phyloP scores from a whole-genome alignment of 352 stramenopile species.

The Phytophthora megakarya region DNA sequence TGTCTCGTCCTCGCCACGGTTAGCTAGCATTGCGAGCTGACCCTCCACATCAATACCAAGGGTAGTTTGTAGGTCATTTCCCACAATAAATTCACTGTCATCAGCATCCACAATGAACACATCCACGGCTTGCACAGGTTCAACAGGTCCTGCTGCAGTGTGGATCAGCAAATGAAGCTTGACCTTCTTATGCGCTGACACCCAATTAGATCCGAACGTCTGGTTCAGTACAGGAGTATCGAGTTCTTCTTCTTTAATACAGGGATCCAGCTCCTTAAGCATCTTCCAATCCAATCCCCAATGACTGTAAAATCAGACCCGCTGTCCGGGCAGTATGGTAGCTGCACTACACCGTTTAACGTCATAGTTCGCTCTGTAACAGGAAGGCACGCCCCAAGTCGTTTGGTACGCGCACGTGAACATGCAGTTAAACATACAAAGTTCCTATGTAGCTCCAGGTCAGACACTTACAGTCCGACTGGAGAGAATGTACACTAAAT shows the following conservation, averaged over 20 bases:
- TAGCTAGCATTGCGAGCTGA: constrained; percentile 16
- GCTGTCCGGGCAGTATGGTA: constrained; percentile 17
- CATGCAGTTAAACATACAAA: no score
- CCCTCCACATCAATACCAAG: constrained; percentile 23
- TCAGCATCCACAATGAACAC: background rate
- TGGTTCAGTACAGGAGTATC: background rate
- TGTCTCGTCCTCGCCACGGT: background rate
- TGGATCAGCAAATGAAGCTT: constrained; percentile 13
- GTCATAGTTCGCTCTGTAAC: background rate
- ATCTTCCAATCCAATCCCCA: background rate
- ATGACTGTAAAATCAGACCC: constrained; percentile 7
- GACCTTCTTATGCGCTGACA: background rate
- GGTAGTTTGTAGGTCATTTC: constrained; percentile 1
- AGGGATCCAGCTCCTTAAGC: background rate
- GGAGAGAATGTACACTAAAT: no score
- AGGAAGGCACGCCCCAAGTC: constrained; percentile 4
- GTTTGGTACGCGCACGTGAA: constrained; percentile 8
- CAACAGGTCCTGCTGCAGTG: constrained; percentile 2
- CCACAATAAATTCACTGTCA: constrained; percentile 23
- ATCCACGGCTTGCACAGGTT: constrained; percentile 1
- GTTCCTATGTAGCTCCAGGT: no score
- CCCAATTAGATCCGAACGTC: constrained; percentile 2
- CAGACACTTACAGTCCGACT: no score
- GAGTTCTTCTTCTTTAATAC: background rate
- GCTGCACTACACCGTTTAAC: constrained; percentile 2